Evolutionary conservation across 2,329 filamentous ascomycete species (phyloP).

Genomic region (Aspergillus thermomutatus): DNA sequence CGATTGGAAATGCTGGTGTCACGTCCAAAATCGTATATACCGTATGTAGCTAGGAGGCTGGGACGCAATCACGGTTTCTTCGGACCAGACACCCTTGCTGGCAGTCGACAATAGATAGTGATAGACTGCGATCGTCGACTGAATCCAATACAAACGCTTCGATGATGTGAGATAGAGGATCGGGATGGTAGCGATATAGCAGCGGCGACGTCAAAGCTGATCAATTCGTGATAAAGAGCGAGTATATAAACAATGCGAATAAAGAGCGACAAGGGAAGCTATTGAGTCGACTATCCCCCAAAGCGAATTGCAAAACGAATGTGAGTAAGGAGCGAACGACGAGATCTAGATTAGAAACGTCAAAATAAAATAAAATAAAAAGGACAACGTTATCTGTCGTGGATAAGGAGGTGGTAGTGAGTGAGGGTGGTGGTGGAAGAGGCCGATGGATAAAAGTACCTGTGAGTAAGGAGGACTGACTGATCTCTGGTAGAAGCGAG

Average conservation of each 20-base stretch:
- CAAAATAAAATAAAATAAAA: constrained; percentile 7
- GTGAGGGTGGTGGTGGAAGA: constrained; percentile 6
- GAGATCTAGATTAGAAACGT: constrained; percentile 12
- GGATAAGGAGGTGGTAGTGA: neutral
- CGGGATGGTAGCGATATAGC: neutral
- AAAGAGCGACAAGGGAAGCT: constrained; percentile 27
- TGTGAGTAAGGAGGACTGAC: neutral
- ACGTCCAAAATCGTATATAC: neutral
- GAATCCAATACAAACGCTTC: constrained; percentile 1
- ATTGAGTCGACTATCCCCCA: constrained; percentile 12
- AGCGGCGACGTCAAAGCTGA: neutral
- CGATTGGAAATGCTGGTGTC: neutral
- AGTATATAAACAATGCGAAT: constrained; percentile 12
- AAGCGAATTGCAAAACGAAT: constrained; percentile 22
- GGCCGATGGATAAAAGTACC: neutral
- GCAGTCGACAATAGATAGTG: neutral
- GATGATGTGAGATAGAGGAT: neutral
- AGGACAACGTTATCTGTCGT: constrained; percentile 3
- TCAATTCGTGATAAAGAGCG: constrained; percentile 7
- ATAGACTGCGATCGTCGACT: neutral
- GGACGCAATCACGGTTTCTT: constrained; percentile 1
- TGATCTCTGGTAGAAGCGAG: constrained; percentile 10
- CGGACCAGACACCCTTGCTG: neutral
- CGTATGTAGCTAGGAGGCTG: neutral
- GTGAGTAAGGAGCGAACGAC: constrained; percentile 27